Base-by-base conservation (phyloP, 1,139 yeast species). In the Suhomyces panamericanus region DNA sequence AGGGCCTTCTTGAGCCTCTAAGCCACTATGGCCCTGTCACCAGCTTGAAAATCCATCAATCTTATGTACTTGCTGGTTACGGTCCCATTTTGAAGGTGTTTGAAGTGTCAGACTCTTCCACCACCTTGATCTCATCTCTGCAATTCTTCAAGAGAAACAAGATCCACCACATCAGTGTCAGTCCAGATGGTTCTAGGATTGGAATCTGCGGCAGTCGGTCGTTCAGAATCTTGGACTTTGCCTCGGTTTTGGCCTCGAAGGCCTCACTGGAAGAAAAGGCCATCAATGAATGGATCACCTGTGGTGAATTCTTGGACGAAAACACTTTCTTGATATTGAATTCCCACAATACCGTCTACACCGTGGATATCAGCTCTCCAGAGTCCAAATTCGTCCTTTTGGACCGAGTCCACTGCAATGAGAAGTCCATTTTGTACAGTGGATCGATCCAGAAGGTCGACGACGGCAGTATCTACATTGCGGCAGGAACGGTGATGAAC, bases 401-500 rank as follows among this genome's bases (percentile, higher is more conserved):
- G 0, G 68, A 69, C 10, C 75, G 72, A 17, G 70, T 73, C 29
- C 72, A 78, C 16, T 81, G 86, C 55, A 77, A 77, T 15, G 96
- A 89, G 62, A 83, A 86, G 54, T 87, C 96, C 4, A 85, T 93
- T 35, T 72, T 93, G 35, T 93, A 93, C 60, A 87, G 96, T 14
- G 98, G 98, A 0, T 75, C 89, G 2, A 77, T 93, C 32, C 73
- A 75, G 44, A 77, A 81, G 0, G 49, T 73, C 7, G 60, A 61
- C n/a, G 41, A 43, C 16, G 69, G 66, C 9, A 66, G 66, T 36
- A 78, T 84, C 0, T 60, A 76, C 11, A 72, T 89, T 11, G 89
- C 89, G 22, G 91, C 96, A 0, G 98, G 98, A 20, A 93, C 99
- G 0, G 97, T 93, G 1, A 83, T 91, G 83, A 83, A 85, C 42